Evolutionary conservation across 2,329 filamentous ascomycete species (phyloP).

Genomic region (Fusarium brevicatenulatum): DNA sequence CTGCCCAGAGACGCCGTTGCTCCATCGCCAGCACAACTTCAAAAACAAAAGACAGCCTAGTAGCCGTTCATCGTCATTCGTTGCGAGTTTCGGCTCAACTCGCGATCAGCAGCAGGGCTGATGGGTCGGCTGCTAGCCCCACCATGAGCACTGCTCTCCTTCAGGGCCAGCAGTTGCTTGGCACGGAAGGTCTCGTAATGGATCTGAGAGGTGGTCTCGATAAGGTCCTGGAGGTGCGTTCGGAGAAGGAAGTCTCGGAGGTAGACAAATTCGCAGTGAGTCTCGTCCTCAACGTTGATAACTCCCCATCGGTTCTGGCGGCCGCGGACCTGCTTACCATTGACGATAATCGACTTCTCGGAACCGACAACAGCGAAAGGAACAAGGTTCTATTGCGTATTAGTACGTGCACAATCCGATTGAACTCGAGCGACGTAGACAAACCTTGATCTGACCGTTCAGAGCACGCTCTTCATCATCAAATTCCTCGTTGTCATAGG

Average conservation of each 20-base stretch:
- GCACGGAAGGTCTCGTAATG: conserved; percentile 99
- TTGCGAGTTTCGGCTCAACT: conserved; percentile 96
- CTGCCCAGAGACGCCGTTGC: conserved; percentile 50
- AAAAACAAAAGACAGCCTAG: conserved; percentile 61
- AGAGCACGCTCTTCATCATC: conserved; percentile 94
- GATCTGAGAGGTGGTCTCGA: conserved; percentile 99
- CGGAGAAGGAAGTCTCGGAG: conserved; percentile 98
- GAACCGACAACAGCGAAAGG: conserved; percentile 98
- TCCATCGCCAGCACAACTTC: conserved; percentile 46
- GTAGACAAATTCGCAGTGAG: conserved; percentile 99
- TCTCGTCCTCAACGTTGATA: conserved; percentile 99
- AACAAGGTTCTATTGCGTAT: conserved; percentile 77
- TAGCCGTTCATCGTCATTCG: conserved; percentile 99
- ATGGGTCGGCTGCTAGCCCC: conserved; percentile 85
- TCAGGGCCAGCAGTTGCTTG: conserved; percentile 96
- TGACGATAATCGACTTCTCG: conserved; percentile 97
- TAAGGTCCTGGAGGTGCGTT: conserved; percentile 97
- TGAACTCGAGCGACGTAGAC: conserved; percentile 26
- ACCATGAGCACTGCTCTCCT: conserved; percentile 93
- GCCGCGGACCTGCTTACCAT: conserved; percentile 95
- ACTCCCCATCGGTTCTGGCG: conserved; percentile 99
- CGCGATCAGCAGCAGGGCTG: conserved; percentile 91
- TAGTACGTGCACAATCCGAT: conserved; percentile 43
- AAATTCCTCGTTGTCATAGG: conserved; percentile 98
- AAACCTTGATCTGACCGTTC: conserved; percentile 96